phyloP scores from a whole-genome alignment of 1,284 basidiomycete genomes.

The Polyporus tsugae region DNA sequence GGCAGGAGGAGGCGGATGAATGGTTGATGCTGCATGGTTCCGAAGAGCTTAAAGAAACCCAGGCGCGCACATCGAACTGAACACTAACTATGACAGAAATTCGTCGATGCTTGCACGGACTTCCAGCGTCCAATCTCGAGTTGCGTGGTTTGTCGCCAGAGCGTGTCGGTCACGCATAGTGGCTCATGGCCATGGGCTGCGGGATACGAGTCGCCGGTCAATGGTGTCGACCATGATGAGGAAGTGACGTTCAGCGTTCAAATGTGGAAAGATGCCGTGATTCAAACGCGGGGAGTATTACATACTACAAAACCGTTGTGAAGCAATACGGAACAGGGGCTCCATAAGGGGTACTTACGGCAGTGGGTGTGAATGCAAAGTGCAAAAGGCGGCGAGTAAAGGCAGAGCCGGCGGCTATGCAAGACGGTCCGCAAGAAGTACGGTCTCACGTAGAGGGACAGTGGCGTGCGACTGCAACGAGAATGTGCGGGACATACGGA shows the following conservation, averaged over 20 bases:
- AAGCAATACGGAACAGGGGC: constrained; percentile 9
- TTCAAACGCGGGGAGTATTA: neutral
- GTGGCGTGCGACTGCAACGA: constrained; percentile 18
- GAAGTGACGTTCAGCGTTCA: neutral
- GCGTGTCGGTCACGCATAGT: neutral
- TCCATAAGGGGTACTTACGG: constrained; percentile 15
- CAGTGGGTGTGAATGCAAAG: constrained; percentile 21
- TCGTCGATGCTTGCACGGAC: neutral
- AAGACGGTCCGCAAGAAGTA: constrained; percentile 9
- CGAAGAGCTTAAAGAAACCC: constrained; percentile 26
- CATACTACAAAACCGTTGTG: neutral
- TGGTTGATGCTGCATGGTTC: constrained; percentile 23
- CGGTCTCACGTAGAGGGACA: constrained; percentile 26
- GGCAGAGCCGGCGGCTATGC: constrained; percentile 17
- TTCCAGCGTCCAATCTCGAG: neutral
- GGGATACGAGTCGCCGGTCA: neutral
- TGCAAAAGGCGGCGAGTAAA: constrained; percentile 16
- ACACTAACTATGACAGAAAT: constrained; percentile 1
- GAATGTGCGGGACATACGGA: neutral
- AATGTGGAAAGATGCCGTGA: neutral
- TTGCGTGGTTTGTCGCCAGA: neutral
- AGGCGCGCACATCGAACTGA: constrained; percentile 13
- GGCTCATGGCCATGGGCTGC: no score
- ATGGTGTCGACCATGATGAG: neutral
- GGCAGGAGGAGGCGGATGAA: constrained; percentile 5